These are phyloP conservation scores for Pythium brassicae DNA, from an alignment of 352 stramenopile species.

Conservation along the genomic window DNA sequence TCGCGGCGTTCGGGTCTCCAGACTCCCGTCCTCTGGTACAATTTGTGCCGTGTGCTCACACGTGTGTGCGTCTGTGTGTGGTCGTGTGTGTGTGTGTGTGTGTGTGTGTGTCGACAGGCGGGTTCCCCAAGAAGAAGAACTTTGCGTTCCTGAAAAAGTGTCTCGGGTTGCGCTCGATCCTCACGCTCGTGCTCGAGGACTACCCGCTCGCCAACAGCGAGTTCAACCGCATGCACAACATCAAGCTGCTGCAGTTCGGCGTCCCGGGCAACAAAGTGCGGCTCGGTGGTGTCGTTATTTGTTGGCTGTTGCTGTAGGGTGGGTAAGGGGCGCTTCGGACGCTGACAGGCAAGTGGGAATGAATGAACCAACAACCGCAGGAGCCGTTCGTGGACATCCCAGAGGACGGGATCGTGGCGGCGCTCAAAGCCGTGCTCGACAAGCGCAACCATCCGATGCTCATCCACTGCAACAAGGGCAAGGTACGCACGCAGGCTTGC, in stretches of 20 bases:
- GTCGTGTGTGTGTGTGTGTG: not conserved
- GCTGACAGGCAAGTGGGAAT: no score
- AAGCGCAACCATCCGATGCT: constrained; percentile 84
- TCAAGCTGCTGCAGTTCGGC: constrained; percentile 80
- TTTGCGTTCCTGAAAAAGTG: constrained; percentile 80
- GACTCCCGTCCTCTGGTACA: no score
- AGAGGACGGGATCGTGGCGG: constrained; percentile 70
- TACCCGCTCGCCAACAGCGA: constrained; percentile 79
- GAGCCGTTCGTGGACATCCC: constrained; percentile 86
- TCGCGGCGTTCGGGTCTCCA: not conserved
- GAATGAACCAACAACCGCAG: constrained; percentile 13
- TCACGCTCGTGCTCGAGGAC: constrained; percentile 85
- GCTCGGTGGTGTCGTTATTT: not conserved
- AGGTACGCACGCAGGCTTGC: constrained; percentile 36
- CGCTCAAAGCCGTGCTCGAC: constrained; percentile 74
- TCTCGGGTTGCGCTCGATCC: constrained; percentile 72
- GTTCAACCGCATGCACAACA: constrained; percentile 77
- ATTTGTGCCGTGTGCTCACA: no score
- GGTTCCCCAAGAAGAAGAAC: constrained; percentile 89
- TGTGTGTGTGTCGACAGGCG: constrained; percentile 21
- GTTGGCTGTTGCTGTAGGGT: no score
- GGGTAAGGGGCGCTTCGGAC: no score
- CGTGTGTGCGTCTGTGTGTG: no score
- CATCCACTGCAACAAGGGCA: constrained; percentile 88
- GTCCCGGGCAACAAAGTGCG: constrained; percentile 80